Base-by-base conservation (phyloP, 2,329 filamentous ascomycete species). In the Ilyonectria sp. region DNA sequence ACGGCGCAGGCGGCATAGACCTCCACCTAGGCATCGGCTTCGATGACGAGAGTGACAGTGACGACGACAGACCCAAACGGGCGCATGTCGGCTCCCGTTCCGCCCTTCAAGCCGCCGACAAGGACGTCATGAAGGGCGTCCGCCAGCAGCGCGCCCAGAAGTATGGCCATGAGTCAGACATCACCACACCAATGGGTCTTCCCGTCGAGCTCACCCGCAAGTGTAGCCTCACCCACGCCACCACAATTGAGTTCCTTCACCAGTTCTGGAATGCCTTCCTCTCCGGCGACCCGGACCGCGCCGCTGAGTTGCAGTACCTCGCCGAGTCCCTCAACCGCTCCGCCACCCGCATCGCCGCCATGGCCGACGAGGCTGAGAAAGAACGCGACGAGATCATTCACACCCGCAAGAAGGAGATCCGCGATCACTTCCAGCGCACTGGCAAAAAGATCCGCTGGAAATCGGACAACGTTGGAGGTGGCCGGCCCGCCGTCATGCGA, bases 211-310 rank as follows among this genome's bases (percentile, higher is more conserved):
- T 92, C 21, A 83, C 88, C 4, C 85, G 90, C 49, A 88, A 88
- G 62, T 90, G 89, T 71, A 82, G 82, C 46, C 80, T 90, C 62
- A 97, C 95, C 0, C 94, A 98, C 79, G 95, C 95, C 60, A 99
- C 96, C 0, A 97, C 94, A 0, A 92, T 93, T 43, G 96, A 99
- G 77, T 99, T 98, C 76, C 84, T 99, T n/a, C 93, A 95, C 75
- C 97, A 98, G 79, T 99, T 99, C 83, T 99, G 95, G 95, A 88
- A 90, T 37, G 91, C 95, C 0, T 99, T 97, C 77, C 86, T 97
- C 29, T 98, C 95, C 0, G 95, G 95, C 15, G 94, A 98, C 77
- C 83, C 93, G 1, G 91, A 94, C 67, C 91, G 94, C 37, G 93
- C 94, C 0, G 86, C 87, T 47, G 95, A 99, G 81, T 86, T 98